Base-by-base conservation (phyloP, 257 asterid genomes). In the Rehmannia glutinosa region DNA sequence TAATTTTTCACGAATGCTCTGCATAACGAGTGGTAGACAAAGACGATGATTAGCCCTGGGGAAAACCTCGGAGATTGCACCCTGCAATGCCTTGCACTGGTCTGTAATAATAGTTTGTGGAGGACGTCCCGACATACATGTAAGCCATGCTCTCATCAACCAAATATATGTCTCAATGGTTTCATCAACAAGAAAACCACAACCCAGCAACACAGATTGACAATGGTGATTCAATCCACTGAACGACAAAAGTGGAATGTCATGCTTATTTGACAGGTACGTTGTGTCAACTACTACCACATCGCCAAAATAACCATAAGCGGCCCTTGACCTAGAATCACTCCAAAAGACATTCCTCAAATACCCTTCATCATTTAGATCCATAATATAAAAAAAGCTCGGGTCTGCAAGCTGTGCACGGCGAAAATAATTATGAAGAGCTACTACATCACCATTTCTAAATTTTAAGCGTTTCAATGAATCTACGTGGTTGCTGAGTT, bases 61-160 rank as follows among this genome's bases (percentile, higher is more conserved):
- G 55, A 84, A 79, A 66, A 84, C 90, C 75, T 79, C 87, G 5
- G 85, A 65, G 17, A 81, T 75, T 38, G 83, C 83, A 42, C 59
- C 70, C 39, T 33, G 76, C 73, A 84, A 52, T 33, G 70, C 72
- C 67, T 69, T 79, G 73, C 87, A 71, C 56, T 70, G 73, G 25
- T 74, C 80, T 15, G 87, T 79, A 50, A 81, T 51, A 72, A 81
- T 70, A 39, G 83, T 81, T 74, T 74, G 85, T 19, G 90, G 90
- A 12, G 85, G 62, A 8, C 77, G 75, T 23, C 87, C 90, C 0
- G 61, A 47, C 83, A 77, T 72, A 53, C 85, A 81, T 19, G 90
- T 81, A 33, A 84, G 85, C 87, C 90, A 84, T 9, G 83, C 83
- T 70, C 83, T 81, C 80, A 84, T 60, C 72, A 84, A 62, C 87